These are phyloP conservation scores for Lactarius akahatsu DNA, from an alignment of 768 basidiomycete genomes.

Conservation along the genomic window DNA sequence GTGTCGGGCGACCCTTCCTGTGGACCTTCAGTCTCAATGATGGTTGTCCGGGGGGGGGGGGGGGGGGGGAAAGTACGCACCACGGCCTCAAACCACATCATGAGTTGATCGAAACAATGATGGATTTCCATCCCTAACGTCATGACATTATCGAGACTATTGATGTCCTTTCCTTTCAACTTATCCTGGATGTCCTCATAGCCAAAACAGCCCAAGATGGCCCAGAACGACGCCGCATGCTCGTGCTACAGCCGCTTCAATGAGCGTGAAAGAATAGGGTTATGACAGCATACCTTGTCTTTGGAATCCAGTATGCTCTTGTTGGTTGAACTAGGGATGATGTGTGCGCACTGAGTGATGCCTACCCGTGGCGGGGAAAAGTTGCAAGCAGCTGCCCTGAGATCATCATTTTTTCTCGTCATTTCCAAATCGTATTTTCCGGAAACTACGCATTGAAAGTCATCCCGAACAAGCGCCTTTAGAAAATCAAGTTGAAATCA, in stretches of 20 bases:
- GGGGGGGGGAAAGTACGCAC: neutral
- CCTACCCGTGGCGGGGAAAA: neutral
- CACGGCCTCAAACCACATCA: neutral
- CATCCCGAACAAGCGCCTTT: neutral
- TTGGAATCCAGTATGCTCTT: neutral
- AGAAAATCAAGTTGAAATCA: neutral
- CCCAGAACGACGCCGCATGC: neutral
- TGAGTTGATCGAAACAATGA: neutral
- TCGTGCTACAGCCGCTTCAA: neutral
- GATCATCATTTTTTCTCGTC: neutral
- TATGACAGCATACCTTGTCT: neutral
- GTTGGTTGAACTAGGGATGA: neutral
- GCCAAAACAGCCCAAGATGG: neutral
- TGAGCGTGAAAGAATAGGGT: neutral
- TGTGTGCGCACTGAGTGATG: neutral
- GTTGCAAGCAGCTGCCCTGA: neutral
- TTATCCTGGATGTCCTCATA: neutral
- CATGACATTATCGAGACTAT: neutral
- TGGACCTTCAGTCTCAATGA: neutral
- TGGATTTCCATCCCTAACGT: fast-evolving
- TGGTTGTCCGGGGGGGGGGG: neutral
- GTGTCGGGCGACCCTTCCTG: neutral
- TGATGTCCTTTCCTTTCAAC: neutral
- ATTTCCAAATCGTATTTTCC: neutral
- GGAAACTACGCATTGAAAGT: neutral